Percentiles rank a stretch among this genome's conserved stretches.
phyloP scores from a whole-genome alignment of 352 stramenopile genomes.

The Pilasporangium apinafurcum region DNA sequence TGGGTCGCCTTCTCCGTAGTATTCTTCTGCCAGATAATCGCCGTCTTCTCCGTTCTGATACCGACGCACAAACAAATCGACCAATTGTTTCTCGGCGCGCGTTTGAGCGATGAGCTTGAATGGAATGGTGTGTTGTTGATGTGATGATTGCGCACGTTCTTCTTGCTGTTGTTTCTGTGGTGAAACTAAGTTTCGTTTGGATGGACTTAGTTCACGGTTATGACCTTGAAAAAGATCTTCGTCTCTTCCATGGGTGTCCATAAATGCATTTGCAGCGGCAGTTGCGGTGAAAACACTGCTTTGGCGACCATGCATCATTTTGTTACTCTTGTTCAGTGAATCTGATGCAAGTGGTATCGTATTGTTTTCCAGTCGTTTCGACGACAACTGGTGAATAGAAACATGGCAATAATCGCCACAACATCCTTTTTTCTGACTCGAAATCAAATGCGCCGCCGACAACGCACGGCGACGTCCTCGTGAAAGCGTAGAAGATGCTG shows the following conservation, averaged over 20 bases:
- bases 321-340: conserved; percentile 1
- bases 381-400: conserved; percentile 25
- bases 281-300: conserved; percentile 46
- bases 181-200: not conserved
- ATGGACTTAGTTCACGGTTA: conserved; percentile 8
- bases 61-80: conserved; percentile 70
- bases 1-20: conserved; percentile 70
- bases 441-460: conserved; percentile 60
- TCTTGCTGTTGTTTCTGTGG: conserved; percentile 9
- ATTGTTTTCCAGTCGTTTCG: conserved; percentile 31
- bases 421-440: conserved; percentile 69
- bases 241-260: conserved; percentile 30
- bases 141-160: not conserved
- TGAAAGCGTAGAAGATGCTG: conserved; percentile 44
- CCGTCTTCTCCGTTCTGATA: conserved; percentile 73
- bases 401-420: conserved; percentile 64
- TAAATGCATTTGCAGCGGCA: conserved; percentile 44
- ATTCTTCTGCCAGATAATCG: conserved; percentile 67
- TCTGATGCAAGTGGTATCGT: conserved; percentile 8
- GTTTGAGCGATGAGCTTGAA: conserved; percentile 82
- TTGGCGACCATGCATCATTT: conserved; percentile 17
- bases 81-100: conserved; percentile 69
- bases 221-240: conserved; percentile 8
- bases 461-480: conserved; percentile 37
- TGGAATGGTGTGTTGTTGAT: conserved; percentile 56